phyloP scores from a whole-genome alignment of 441 rosid genomes.

The Melastoma candidum region DNA sequence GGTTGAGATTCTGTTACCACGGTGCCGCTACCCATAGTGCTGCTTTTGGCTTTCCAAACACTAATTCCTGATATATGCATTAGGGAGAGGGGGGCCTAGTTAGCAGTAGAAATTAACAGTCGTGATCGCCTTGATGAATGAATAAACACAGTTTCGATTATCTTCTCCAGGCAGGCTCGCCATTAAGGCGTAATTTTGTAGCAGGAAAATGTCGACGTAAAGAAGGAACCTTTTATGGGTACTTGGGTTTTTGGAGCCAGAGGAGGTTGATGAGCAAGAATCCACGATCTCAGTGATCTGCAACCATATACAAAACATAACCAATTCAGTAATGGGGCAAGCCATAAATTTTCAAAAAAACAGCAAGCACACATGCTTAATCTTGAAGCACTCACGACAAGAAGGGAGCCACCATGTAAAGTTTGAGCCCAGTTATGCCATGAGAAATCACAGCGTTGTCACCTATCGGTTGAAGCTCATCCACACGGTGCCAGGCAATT shows the following conservation, averaged over 20 bases:
- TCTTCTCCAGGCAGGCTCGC: too few relatives aligned
- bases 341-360: neutral
- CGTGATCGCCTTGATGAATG: too few relatives aligned
- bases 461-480: conserved; percentile 75
- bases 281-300: conserved; percentile 76
- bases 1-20: conserved; percentile 36
- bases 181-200: too few relatives aligned
- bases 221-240: conserved; percentile 57
- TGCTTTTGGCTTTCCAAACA: conserved; percentile 63
- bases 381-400: conserved; percentile 46
- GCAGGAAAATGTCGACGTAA: conserved; percentile 1
- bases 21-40: conserved; percentile 38
- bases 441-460: conserved; percentile 67
- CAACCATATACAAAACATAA: conserved; percentile 9
- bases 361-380: neutral
- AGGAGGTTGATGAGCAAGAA: conserved; percentile 47
- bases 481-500: conserved; percentile 90
- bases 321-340: conserved; percentile 2
- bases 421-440: conserved; percentile 75
- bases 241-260: conserved; percentile 46
- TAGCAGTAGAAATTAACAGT: conserved; percentile 4
- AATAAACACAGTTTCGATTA: too few relatives aligned
- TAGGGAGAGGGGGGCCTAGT: neutral
- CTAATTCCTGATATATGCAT: conserved; percentile 31
- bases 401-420: conserved; percentile 97